Percentiles rank a stretch among this genome's conserved stretches.
These are phyloP conservation scores for Prunus salicina DNA, from an alignment of 306 rosid genomes.

Conservation along the genomic window DNA sequence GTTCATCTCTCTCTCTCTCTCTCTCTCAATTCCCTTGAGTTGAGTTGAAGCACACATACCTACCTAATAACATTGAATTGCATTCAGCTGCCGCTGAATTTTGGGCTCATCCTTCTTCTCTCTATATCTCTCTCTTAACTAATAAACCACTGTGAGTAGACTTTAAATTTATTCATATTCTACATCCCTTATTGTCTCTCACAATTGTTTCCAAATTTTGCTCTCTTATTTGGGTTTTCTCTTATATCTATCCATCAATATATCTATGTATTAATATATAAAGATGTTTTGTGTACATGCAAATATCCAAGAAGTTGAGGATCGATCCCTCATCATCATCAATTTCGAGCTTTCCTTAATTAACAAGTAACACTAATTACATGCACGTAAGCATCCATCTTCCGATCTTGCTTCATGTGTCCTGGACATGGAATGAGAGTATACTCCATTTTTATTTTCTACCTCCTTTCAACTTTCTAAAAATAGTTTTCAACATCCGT, in stretches of 20 bases:
- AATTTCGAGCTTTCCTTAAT: not conserved
- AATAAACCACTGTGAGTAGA: not conserved
- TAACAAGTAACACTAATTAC: not conserved
- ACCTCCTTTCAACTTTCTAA: too few species aligned
- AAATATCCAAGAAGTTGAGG: too few species aligned
- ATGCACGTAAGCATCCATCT: not conserved
- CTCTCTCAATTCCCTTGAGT: not conserved
- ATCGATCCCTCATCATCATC: not conserved
- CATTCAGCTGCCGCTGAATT: not conserved
- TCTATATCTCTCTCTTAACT: not conserved
- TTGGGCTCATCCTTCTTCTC: not conserved
- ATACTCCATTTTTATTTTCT: too few species aligned
- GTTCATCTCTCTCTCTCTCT: not conserved
- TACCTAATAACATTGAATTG: not conserved
- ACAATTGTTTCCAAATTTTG: not conserved
- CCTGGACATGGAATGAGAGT: too few species aligned
- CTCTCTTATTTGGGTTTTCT: too few species aligned
- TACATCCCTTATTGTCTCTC: not conserved
- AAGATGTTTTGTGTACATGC: too few species aligned
- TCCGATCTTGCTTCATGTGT: too few species aligned
- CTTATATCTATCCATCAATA: too few species aligned
- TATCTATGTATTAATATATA: too few species aligned
- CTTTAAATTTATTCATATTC: not conserved
- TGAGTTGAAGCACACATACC: too few species aligned
- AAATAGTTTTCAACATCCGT: too few species aligned